These are phyloP conservation scores for Tetraselmis striata DNA, from an alignment of 139 green algal species.

Conservation along the genomic window DNA sequence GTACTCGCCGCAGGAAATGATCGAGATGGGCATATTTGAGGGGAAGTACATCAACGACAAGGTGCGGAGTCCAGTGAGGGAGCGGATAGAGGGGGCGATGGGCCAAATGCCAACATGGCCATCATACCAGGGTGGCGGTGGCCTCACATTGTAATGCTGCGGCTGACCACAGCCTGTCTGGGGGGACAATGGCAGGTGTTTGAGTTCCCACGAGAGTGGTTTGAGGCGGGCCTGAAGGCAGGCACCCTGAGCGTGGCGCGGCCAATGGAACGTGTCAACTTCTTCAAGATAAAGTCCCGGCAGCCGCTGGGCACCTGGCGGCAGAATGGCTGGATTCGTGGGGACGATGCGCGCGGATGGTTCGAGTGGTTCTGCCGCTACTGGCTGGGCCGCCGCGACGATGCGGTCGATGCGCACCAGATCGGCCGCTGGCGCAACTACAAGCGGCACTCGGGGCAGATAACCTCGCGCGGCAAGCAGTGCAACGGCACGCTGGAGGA, in stretches of 20 bases:
- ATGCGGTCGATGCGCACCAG: background rate
- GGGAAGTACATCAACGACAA: background rate
- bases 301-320: background rate
- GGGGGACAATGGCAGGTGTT: background rate
- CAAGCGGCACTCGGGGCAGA: background rate
- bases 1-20: background rate
- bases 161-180: no score
- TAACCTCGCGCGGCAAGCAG: background rate
- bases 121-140: no score
- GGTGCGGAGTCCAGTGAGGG: no score
- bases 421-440: background rate
- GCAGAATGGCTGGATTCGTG: background rate
- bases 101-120: no score
- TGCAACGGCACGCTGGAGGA: background rate
- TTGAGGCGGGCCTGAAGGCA: background rate
- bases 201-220: background rate
- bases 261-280: background rate
- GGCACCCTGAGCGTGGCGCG: background rate
- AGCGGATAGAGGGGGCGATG: no score
- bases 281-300: background rate
- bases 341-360: background rate
- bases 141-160: no score
- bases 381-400: background rate
- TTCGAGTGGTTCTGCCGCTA: background rate
- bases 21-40: background rate